These are phyloP conservation scores for Ceratobasidium theobromae DNA, from an alignment of 1,284 basidiomycete species.

Conservation along the genomic window DNA sequence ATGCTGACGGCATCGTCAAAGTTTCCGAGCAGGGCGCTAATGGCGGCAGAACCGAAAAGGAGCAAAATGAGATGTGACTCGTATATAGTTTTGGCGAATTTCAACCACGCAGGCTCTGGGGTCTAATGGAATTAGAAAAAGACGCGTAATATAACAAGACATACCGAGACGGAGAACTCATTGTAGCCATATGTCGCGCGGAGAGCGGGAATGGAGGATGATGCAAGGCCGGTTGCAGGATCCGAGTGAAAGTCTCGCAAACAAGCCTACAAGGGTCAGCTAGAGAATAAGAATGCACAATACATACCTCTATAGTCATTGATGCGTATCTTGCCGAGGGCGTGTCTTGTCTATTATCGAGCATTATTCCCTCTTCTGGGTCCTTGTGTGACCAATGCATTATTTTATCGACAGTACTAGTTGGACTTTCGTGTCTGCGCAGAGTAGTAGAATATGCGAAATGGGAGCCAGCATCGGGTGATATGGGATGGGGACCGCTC, in stretches of 20 bases:
- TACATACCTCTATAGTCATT: conserved; percentile 58
- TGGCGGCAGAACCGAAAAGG: conserved; percentile 81
- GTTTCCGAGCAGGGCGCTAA: conserved; percentile 91
- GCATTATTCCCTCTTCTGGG: neutral
- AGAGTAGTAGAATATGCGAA: conserved; percentile 84
- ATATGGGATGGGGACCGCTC: conserved; percentile 50
- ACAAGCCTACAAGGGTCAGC: conserved; percentile 54
- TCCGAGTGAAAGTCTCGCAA: conserved; percentile 67
- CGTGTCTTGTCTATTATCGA: conserved; percentile 45
- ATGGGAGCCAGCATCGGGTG: conserved; percentile 62
- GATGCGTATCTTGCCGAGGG: conserved; percentile 56
- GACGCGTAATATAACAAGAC: neutral
- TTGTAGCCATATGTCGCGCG: conserved; percentile 81
- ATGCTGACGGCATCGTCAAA: conserved; percentile 94
- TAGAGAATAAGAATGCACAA: neutral
- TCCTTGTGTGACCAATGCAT: neutral
- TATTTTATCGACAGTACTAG: conserved; percentile 40
- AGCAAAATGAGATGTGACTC: conserved; percentile 91
- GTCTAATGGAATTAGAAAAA: conserved; percentile 44
- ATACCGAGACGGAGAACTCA: conserved; percentile 78
- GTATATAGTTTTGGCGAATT: conserved; percentile 91
- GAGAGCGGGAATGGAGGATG: conserved; percentile 65
- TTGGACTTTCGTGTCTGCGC: conserved; percentile 54
- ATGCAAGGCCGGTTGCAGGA: conserved; percentile 60
- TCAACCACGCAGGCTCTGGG: conserved; percentile 77